Percentiles rank a stretch among this genome's conserved stretches.
Evolutionary conservation across 1,284 basidiomycete species (phyloP).

Genomic region (Xerocomus minutiporus): DNA sequence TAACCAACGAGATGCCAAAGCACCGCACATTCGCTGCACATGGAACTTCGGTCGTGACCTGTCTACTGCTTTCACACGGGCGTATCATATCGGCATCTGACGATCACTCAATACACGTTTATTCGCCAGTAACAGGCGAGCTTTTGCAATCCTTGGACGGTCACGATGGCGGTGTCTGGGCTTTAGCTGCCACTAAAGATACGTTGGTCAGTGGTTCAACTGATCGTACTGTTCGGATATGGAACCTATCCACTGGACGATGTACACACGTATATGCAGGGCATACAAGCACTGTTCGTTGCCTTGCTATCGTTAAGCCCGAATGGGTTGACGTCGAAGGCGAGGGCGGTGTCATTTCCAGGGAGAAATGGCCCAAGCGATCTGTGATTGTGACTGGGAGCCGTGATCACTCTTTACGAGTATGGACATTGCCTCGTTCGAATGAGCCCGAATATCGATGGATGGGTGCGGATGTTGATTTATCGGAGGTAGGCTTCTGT

Average conservation of each 20-base stretch:
- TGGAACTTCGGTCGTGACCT: constrained; percentile 88
- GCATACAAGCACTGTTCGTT: constrained; percentile 90
- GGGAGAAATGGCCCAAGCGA: constrained; percentile 79
- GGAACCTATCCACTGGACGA: constrained; percentile 76
- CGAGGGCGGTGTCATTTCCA: constrained; percentile 51
- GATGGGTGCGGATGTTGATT: constrained; percentile 64
- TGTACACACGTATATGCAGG: constrained; percentile 91
- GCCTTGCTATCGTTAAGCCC: constrained; percentile 85
- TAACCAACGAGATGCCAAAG: constrained; percentile 65
- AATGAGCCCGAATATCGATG: constrained; percentile 75
- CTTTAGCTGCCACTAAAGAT: constrained; percentile 78
- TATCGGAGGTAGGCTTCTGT: constrained; percentile 54
- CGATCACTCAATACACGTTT: constrained; percentile 90
- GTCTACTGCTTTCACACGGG: constrained; percentile 86
- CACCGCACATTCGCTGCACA: constrained; percentile 83
- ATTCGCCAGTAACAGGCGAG: constrained; percentile 76
- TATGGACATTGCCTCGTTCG: constrained; percentile 83
- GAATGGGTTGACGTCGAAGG: constrained; percentile 72
- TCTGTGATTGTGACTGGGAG: constrained; percentile 92
- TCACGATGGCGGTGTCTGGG: constrained; percentile 96
- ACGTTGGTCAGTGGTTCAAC: constrained; percentile 91
- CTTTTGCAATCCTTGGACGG: constrained; percentile 74
- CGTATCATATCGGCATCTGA: constrained; percentile 95
- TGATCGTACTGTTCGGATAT: constrained; percentile 90
- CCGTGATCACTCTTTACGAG: constrained; percentile 82